phyloP scores from a whole-genome alignment of 106 monocot species.

The Allium sativum region DNA sequence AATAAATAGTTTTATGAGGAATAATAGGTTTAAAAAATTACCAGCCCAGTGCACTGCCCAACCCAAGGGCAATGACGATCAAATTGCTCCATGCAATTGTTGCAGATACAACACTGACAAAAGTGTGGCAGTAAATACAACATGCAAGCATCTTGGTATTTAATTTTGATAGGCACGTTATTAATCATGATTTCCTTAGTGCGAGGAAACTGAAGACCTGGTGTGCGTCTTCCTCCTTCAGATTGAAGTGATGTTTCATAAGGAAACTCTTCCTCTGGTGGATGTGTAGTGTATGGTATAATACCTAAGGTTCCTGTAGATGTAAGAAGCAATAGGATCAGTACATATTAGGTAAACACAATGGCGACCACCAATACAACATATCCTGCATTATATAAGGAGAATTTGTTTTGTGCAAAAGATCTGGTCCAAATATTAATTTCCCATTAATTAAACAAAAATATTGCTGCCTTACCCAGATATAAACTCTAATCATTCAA shows the following conservation, averaged over 20 bases:
- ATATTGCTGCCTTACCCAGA: too few relatives aligned
- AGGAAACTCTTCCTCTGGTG: constrained; percentile 78
- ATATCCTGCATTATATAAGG: constrained; percentile 44
- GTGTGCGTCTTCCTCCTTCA: too few relatives aligned
- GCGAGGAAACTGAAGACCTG: constrained; percentile 54
- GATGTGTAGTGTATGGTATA: constrained; percentile 74
- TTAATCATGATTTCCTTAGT: constrained; percentile 70
- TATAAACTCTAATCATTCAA: too few relatives aligned
- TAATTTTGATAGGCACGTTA: constrained; percentile 62
- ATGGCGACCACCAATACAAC: constrained; percentile 51
- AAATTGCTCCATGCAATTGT: constrained; percentile 92
- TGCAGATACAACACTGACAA: constrained; percentile 94
- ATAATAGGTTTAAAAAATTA: constrained; percentile 12
- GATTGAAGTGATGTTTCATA: constrained; percentile 40
- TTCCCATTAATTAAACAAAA: too few relatives aligned
- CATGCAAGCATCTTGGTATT: constrained; percentile 97
- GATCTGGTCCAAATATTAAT: too few relatives aligned
- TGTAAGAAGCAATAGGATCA: constrained; percentile 53
- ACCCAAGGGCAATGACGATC: constrained; percentile 99
- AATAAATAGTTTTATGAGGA: too few relatives aligned
- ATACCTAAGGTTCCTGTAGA: constrained; percentile 84
- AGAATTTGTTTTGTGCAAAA: too few relatives aligned
- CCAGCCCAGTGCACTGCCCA: constrained; percentile 95
- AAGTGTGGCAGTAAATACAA: constrained; percentile 85
- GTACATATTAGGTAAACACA: constrained; percentile 50